Evolutionary conservation across 306 rosid species (phyloP).

Genomic region (Casuarina glauca): DNA sequence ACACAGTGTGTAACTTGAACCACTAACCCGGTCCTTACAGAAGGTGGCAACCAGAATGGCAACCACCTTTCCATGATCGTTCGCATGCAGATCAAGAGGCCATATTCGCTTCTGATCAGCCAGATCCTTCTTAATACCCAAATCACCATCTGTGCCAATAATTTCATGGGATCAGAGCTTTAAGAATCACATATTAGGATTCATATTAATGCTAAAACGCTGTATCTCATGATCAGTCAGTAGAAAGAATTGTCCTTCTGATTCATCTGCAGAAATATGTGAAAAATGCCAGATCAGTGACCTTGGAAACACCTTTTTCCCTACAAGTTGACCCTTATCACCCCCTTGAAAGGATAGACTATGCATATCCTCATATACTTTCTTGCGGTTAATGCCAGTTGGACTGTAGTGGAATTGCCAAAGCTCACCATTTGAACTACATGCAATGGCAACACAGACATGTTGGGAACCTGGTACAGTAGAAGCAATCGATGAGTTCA

Average conservation of each 20-base stretch:
- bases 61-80: slow-evolving; percentile 66
- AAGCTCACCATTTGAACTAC: slow-evolving; percentile 74
- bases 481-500: slow-evolving; percentile 77
- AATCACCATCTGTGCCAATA: slow-evolving; percentile 78
- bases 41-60: slow-evolving; percentile 83
- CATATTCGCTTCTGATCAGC: slow-evolving; percentile 94
- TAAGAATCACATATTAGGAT: slow-evolving; percentile 53
- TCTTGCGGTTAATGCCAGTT: slow-evolving; percentile 53
- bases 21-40: slow-evolving; percentile 79
- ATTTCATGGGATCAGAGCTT: slow-evolving; percentile 87
- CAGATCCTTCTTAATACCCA: slow-evolving; percentile 84
- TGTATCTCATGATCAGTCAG: slow-evolving; percentile 81
- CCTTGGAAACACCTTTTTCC: slow-evolving; percentile 79
- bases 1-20: slow-evolving; percentile 93
- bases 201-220: slow-evolving; percentile 59
- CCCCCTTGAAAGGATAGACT: slow-evolving; percentile 41
- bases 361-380: slow-evolving; percentile 39
- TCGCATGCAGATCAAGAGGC: slow-evolving; percentile 87
- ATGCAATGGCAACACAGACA: slow-evolving; percentile 67
- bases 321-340: slow-evolving; percentile 46
- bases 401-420: slow-evolving; percentile 83
- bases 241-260: slow-evolving; percentile 54
- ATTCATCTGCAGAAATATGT: slow-evolving; percentile 40
- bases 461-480: slow-evolving; percentile 48
- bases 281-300: slow-evolving; percentile 77